These are phyloP conservation scores for Licmophora abbreviata DNA, from an alignment of 108 stramenopile species.

Conservation along the genomic window DNA sequence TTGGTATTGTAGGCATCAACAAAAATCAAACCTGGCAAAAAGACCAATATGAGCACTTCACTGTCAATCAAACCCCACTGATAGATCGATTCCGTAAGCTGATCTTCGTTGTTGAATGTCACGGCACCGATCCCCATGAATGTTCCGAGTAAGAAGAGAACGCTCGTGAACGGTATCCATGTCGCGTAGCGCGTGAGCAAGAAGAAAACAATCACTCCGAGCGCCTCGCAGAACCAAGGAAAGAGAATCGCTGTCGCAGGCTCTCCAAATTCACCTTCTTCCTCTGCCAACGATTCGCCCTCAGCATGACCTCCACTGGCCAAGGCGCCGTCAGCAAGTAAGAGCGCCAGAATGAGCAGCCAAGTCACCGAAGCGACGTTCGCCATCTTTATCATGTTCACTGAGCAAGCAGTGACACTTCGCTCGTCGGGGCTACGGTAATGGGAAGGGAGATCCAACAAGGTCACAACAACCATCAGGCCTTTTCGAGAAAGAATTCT, in stretches of 20 bases:
- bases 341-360: background rate
- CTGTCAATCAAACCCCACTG: slow-evolving; percentile 58
- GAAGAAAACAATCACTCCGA: slow-evolving; percentile 39
- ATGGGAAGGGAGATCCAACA: too few relatives aligned
- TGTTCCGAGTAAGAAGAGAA: slow-evolving; percentile 69
- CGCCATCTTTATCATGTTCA: background rate
- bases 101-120: slow-evolving; percentile 8
- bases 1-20: slow-evolving; percentile 72
- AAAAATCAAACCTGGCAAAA: slow-evolving; percentile 88
- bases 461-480: too few relatives aligned
- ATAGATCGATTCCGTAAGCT: slow-evolving; percentile 26
- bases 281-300: background rate
- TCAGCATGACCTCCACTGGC: background rate
- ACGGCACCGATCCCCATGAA: slow-evolving; percentile 36
- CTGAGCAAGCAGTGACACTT: slow-evolving; percentile 7
- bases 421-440: too few relatives aligned
- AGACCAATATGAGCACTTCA: slow-evolving; percentile 73
- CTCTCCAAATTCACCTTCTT: slow-evolving; percentile 20
- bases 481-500: too few relatives aligned
- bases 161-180: slow-evolving; percentile 56
- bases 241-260: slow-evolving; percentile 44
- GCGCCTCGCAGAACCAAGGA: slow-evolving; percentile 34
- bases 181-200: slow-evolving; percentile 27
- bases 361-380: background rate
- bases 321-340: background rate